Conservation (phyloP, 257 asterid genomes). For the Coffea canephora region DNA sequence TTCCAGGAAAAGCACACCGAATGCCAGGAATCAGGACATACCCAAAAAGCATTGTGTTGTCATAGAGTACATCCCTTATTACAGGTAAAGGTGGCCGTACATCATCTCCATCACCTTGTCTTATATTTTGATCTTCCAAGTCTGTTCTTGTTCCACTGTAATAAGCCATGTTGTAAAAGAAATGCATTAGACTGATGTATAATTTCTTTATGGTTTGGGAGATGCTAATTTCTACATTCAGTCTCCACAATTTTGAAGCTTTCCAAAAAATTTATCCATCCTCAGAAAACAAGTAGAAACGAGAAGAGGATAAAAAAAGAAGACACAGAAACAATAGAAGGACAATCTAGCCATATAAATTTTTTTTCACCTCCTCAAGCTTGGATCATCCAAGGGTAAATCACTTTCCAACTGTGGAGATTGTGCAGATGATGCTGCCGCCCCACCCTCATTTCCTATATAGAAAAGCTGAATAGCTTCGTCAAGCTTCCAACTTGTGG, state of each 20-base stretch:
- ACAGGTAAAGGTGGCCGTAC: conserved; percentile 96
- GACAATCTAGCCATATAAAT: not conserved
- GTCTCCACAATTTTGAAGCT: not conserved
- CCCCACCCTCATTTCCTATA: conserved; percentile 72
- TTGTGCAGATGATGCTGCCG: conserved; percentile 33
- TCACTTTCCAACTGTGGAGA: conserved; percentile 48
- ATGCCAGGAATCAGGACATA: conserved; percentile 36
- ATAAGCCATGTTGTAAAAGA: not conserved
- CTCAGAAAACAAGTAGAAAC: conserved; percentile 7
- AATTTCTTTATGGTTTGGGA: not conserved
- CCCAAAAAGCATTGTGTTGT: conserved; percentile 58
- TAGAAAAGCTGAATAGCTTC: conserved; percentile 97
- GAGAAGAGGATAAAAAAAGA: conserved; percentile 2
- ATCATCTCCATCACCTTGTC: conserved; percentile 53
- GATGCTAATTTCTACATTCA: not conserved
- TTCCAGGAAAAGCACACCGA: not conserved
- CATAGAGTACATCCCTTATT: conserved; percentile 89
- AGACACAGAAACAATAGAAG: conserved; percentile 1
- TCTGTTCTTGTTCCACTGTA: conserved; percentile 50
- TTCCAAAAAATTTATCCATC: not conserved
- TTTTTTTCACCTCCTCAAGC: conserved; percentile 42
- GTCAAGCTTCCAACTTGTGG: conserved; percentile 96
- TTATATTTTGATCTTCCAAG: conserved; percentile 33
- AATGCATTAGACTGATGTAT: not conserved
- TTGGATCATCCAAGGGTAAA: conserved; percentile 41